A percentile compares a stretch with the other conserved stretches of the same genome.
These are phyloP conservation scores for Sporormia fimetaria DNA, from an alignment of 495 filamentous ascomycete genomes.

Conservation along the genomic window DNA sequence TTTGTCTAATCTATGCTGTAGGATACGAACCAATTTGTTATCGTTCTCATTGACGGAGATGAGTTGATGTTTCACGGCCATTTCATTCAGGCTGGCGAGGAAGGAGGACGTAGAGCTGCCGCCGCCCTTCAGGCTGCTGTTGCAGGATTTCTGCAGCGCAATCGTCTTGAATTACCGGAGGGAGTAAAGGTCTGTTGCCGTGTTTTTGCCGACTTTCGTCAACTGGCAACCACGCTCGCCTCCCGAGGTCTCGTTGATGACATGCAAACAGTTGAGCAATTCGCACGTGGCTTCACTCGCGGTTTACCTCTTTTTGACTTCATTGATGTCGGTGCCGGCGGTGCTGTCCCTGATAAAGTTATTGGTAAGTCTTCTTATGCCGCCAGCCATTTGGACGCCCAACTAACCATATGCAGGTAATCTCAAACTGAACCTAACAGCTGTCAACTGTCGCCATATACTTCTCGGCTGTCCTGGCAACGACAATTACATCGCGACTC, in stretches of 20 bases:
- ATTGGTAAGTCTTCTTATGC: constrained; percentile 43
- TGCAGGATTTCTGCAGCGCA: constrained; percentile 37
- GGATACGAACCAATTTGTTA: constrained; percentile 65
- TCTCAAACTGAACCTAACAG: constrained; percentile 53
- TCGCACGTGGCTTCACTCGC: constrained; percentile 66
- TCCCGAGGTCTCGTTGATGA: constrained; percentile 45
- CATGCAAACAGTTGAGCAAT: constrained; percentile 48
- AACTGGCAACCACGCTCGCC: constrained; percentile 49
- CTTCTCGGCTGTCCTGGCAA: constrained; percentile 71
- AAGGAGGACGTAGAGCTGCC: constrained; percentile 63
- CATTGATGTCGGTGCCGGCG: constrained; percentile 58
- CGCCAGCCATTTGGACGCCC: constrained; percentile 6
- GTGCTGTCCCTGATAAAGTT: constrained; percentile 62
- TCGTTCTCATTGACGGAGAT: constrained; percentile 68
- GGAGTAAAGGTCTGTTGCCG: constrained; percentile 54
- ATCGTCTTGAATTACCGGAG: constrained; percentile 37
- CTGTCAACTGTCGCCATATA: constrained; percentile 72
- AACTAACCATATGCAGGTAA: constrained; percentile 41
- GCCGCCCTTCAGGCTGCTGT: constrained; percentile 47
- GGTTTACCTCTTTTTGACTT: constrained; percentile 60
- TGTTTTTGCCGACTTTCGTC: constrained; percentile 57
- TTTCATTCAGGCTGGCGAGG: constrained; percentile 49
- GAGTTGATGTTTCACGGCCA: constrained; percentile 64
- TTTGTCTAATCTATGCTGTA: no score
- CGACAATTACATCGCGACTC: constrained; percentile 54